These are phyloP conservation scores for Penicillium brasilianum DNA, from an alignment of 2,329 filamentous ascomycete species.

Conservation along the genomic window DNA sequence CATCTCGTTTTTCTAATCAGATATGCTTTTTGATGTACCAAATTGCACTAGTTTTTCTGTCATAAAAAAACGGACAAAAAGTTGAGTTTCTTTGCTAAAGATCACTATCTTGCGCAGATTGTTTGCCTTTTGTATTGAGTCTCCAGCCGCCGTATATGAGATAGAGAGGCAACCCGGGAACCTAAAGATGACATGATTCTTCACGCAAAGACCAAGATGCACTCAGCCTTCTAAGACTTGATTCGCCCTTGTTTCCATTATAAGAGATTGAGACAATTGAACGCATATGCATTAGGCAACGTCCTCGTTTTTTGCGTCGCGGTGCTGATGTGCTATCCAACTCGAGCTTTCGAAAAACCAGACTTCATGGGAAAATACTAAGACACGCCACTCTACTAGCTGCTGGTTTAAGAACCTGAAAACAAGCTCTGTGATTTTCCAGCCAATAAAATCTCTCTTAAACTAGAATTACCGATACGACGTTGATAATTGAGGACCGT, in stretches of 20 bases:
- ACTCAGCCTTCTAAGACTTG: neutral
- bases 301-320: neutral
- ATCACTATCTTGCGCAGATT: neutral
- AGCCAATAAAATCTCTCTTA: slow-evolving; percentile 9
- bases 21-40: neutral
- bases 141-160: neutral
- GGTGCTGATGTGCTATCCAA: neutral
- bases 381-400: too few relatives aligned
- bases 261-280: neutral
- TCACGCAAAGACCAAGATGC: too few relatives aligned
- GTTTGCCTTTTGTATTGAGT: too few relatives aligned
- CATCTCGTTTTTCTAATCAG: neutral
- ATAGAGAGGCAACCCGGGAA: neutral
- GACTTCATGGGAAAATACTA: too few relatives aligned
- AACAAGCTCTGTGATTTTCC: neutral
- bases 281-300: neutral
- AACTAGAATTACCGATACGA: slow-evolving; percentile 12
- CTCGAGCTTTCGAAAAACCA: neutral
- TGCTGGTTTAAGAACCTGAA: neutral
- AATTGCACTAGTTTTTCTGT: neutral
- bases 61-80: neutral
- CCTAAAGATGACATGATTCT: neutral
- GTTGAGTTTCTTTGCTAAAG: too few relatives aligned
- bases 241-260: neutral
- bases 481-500: slow-evolving; percentile 29